Evolutionary conservation across 148 eudicot species (phyloP).

Genomic region (Heliosperma pusillum): DNA sequence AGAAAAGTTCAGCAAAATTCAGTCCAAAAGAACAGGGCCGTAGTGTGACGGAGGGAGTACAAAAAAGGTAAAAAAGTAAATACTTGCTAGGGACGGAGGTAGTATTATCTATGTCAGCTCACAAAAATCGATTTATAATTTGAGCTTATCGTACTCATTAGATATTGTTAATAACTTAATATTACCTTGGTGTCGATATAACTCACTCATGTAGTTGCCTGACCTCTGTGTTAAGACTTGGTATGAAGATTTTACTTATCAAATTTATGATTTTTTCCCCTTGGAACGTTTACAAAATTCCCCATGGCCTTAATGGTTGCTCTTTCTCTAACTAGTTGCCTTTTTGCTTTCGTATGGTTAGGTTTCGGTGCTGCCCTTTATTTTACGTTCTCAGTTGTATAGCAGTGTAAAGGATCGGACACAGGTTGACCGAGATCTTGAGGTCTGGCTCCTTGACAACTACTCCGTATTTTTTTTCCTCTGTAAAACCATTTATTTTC

Average conservation of each 20-base stretch:
- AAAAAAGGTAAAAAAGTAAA: too few species aligned
- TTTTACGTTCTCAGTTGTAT: slow-evolving; percentile 79
- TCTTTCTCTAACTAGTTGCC: background rate
- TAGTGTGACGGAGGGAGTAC: too few species aligned
- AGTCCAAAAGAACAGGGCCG: too few species aligned
- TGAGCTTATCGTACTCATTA: background rate
- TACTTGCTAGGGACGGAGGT: too few species aligned
- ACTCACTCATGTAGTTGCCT: too few species aligned
- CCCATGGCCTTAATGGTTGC: background rate
- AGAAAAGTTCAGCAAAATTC: too few species aligned
- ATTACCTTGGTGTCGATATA: background rate
- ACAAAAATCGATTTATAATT: background rate
- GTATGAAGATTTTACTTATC: background rate
- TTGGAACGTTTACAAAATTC: background rate
- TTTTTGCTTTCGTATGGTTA: slow-evolving; percentile 28
- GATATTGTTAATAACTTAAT: background rate
- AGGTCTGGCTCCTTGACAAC: slow-evolving; percentile 45
- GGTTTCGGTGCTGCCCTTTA: slow-evolving; percentile 71
- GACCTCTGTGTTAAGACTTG: too few species aligned
- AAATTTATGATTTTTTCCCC: background rate
- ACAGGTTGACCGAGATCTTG: slow-evolving; percentile 90
- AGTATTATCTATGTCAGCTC: too few species aligned
- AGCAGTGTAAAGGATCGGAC: slow-evolving; percentile 93
- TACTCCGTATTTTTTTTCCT: background rate
- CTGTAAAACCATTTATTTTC: background rate